These are phyloP conservation scores for Cyamopsis tetragonoloba DNA, from an alignment of 306 rosid species.

Conservation along the genomic window DNA sequence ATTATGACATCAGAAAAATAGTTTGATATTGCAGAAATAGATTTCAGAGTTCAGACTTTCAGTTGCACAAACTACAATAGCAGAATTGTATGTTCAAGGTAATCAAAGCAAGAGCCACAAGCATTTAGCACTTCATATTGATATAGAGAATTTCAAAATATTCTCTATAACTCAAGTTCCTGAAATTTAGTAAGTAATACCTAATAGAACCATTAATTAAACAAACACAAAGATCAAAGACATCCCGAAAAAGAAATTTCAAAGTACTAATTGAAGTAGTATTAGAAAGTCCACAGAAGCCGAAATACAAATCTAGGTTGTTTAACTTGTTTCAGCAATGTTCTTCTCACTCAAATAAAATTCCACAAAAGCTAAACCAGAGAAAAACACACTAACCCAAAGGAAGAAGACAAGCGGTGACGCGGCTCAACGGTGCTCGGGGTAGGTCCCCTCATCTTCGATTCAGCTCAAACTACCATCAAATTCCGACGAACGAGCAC, in stretches of 20 bases:
- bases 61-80: not conserved
- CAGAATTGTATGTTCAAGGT: not conserved
- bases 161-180: not conserved
- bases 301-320: not conserved
- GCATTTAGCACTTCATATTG: not conserved
- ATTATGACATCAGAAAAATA: not conserved
- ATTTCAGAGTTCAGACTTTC: not conserved
- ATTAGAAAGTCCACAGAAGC: not conserved
- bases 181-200: not conserved
- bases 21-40: not conserved
- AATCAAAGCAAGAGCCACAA: conserved; percentile 2
- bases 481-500: not conserved
- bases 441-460: conserved; percentile 64
- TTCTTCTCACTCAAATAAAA: not conserved
- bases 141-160: not conserved
- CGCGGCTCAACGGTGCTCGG: conserved; percentile 65
- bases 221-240: not conserved
- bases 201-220: not conserved
- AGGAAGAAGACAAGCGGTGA: conserved; percentile 58
- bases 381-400: conserved; percentile 34
- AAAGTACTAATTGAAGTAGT: not conserved
- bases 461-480: conserved; percentile 32
- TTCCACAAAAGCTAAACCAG: not conserved
- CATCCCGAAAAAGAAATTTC: not conserved
- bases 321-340: not conserved